phyloP scores from a whole-genome alignment of 345 rosid genomes.

The Moricandia moricandioides region DNA sequence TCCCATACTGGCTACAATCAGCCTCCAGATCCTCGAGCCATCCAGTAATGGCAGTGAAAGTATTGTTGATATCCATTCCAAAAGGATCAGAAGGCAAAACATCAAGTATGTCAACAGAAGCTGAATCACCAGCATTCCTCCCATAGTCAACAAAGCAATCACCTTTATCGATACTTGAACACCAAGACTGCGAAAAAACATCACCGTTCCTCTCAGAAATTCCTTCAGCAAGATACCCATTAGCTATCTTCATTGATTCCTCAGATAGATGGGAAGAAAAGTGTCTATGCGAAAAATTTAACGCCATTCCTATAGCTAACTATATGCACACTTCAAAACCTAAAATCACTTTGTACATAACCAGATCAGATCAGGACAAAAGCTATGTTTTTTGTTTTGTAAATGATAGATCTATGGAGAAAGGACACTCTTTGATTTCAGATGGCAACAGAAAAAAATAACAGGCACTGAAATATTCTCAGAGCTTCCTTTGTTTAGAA shows the following conservation, averaged over 20 bases:
- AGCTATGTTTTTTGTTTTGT: neutral
- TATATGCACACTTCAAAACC: slow-evolving; percentile 3
- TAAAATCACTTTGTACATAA: slow-evolving; percentile 21
- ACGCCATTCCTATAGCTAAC: slow-evolving; percentile 49
- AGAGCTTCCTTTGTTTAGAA: slow-evolving; percentile 29
- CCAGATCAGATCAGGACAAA: slow-evolving; percentile 35
- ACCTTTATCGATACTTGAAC: slow-evolving; percentile 43
- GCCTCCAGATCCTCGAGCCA: slow-evolving; percentile 89
- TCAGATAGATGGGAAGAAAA: slow-evolving; percentile 57
- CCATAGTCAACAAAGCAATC: slow-evolving; percentile 59
- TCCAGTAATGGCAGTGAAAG: slow-evolving; percentile 76
- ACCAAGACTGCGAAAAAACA: slow-evolving; percentile 40
- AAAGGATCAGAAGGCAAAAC: slow-evolving; percentile 93
- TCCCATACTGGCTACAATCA: slow-evolving; percentile 38
- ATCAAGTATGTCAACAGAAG: slow-evolving; percentile 72
- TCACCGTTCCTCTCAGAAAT: slow-evolving; percentile 46
- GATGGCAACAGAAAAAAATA: slow-evolving; percentile 45
- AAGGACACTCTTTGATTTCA: slow-evolving; percentile 44
- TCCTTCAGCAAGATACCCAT: slow-evolving; percentile 57
- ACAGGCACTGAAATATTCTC: slow-evolving; percentile 39
- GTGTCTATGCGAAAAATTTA: slow-evolving; percentile 84
- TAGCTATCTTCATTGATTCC: slow-evolving; percentile 70
- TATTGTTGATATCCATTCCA: slow-evolving; percentile 68
- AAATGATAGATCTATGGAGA: neutral
- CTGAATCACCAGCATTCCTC: slow-evolving; percentile 47